Percentiles rank a stretch among this genome's conserved stretches.
Conservation (phyloP, 208 protist species). For the Leishmania lainsoni region DNA sequence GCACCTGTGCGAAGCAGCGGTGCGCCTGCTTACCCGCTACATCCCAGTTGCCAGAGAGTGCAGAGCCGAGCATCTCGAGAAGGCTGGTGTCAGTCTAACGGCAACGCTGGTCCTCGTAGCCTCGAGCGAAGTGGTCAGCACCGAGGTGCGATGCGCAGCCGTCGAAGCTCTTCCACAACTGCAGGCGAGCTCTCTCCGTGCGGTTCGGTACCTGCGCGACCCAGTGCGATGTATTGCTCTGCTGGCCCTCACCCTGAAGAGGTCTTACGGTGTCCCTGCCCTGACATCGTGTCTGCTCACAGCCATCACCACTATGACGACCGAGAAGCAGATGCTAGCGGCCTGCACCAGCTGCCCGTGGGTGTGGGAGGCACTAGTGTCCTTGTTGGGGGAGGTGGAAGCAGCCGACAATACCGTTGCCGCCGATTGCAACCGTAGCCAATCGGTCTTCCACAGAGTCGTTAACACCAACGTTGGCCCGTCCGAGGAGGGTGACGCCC, state of each 20-base stretch:
- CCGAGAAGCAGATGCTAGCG: slow-evolving; percentile 49
- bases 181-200: slow-evolving; percentile 48
- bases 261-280: slow-evolving; percentile 17
- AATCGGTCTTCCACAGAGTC: not conserved
- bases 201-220: slow-evolving; percentile 58
- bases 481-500: not conserved
- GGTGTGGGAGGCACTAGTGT: slow-evolving; percentile 41
- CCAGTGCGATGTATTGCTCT: slow-evolving; percentile 45
- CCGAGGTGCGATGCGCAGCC: slow-evolving; percentile 26
- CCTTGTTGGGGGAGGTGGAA: slow-evolving; percentile 12
- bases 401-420: not conserved
- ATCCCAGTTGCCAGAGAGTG: slow-evolving; percentile 12
- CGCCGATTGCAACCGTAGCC: not conserved
- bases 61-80: slow-evolving; percentile 36
- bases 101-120: slow-evolving; percentile 59
- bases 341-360: slow-evolving; percentile 33
- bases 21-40: slow-evolving; percentile 54
- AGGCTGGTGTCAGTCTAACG: slow-evolving; percentile 52
- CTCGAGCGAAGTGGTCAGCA: slow-evolving; percentile 26
- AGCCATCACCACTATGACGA: slow-evolving; percentile 34
- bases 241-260: slow-evolving; percentile 32
- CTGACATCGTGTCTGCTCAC: slow-evolving; percentile 39
- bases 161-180: slow-evolving; percentile 49
- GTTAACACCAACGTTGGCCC: not conserved
- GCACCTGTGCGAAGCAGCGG: slow-evolving; percentile 50